These are phyloP conservation scores for Fermentozyma sake DNA, from an alignment of 1,139 yeast genomes.

Conservation along the genomic window DNA sequence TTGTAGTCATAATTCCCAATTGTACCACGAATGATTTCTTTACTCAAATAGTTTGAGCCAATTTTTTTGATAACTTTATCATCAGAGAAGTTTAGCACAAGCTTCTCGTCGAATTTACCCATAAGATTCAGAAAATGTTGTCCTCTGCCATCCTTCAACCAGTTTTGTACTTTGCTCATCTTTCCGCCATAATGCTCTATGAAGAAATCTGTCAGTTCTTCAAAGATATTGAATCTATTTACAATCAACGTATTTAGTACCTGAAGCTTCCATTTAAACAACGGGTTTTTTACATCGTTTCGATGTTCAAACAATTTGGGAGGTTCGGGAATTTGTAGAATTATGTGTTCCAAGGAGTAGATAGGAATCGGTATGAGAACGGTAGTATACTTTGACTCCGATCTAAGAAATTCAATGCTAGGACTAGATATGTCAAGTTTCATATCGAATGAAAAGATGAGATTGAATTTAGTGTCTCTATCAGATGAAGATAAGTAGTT, in stretches of 20 bases:
- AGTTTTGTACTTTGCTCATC: constrained; percentile 18
- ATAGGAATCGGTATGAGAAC: constrained; percentile 37
- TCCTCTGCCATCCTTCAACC: constrained; percentile 26
- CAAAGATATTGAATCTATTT: constrained; percentile 23
- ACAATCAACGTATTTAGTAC: constrained; percentile 28
- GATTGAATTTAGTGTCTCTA: constrained; percentile 27
- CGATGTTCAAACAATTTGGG: constrained; percentile 12
- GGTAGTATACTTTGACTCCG: constrained; percentile 13
- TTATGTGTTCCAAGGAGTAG: constrained; percentile 35
- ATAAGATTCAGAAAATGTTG: no score
- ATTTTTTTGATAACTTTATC: constrained; percentile 24
- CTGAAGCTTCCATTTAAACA: constrained; percentile 30
- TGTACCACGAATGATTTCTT: constrained; percentile 1
- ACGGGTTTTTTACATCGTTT: constrained; percentile 16
- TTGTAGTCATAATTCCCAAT: constrained; percentile 30
- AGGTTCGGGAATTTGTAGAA: constrained; percentile 24
- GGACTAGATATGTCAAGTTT: constrained; percentile 41
- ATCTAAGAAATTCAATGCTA: constrained; percentile 32
- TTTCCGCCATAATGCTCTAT: constrained; percentile 25
- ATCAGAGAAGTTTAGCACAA: constrained; percentile 20
- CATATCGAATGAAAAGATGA: constrained; percentile 59
- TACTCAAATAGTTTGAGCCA: constrained; percentile 9
- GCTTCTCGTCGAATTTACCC: constrained; percentile 18
- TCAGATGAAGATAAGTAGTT: constrained; percentile 22
- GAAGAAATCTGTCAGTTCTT: constrained; percentile 14